Percentiles rank a stretch among this genome's conserved stretches.
Conservation (phyloP, 2,329 filamentous ascomycete species). For the Aspergillus chevalieri region DNA sequence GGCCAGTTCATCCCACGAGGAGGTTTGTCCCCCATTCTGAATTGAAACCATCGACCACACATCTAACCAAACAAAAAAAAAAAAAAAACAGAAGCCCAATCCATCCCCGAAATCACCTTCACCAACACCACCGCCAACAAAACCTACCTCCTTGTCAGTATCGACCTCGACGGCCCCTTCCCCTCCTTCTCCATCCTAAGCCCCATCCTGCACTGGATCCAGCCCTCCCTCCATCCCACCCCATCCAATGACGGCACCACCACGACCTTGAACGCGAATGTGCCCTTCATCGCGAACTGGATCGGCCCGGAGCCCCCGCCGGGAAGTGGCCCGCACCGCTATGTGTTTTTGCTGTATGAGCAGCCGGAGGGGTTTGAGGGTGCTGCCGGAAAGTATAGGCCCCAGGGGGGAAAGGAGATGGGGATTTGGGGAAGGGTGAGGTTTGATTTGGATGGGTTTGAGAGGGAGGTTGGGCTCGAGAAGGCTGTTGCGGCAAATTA, state of each 20-base stretch:
- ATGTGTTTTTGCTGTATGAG: conserved; percentile 42
- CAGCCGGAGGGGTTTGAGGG: conserved; percentile 34
- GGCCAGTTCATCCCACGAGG: conserved; percentile 25
- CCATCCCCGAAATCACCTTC: conserved; percentile 15
- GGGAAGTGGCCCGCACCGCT: conserved; percentile 39
- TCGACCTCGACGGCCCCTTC: conserved; percentile 29
- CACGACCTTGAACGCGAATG: not conserved
- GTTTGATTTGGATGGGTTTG: conserved; percentile 34
- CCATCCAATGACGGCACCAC: conserved; percentile 3
- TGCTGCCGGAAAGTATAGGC: conserved; percentile 15
- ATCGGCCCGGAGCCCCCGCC: conserved; percentile 39
- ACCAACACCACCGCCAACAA: not conserved
- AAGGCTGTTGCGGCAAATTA: conserved; percentile 25
- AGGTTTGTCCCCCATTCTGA: conserved; percentile 12
- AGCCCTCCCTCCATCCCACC: conserved; percentile 16
- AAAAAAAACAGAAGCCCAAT: conserved; percentile 13
- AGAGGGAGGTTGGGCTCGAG: conserved; percentile 23
- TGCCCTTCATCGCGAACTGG: conserved; percentile 21
- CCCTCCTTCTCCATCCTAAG: conserved; percentile 20
- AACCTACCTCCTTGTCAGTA: conserved; percentile 10
- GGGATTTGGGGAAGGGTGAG: conserved; percentile 29
- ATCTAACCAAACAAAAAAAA: too few relatives aligned
- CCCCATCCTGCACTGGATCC: conserved; percentile 30
- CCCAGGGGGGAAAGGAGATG: conserved; percentile 25
- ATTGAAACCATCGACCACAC: too few relatives aligned